Conservation (phyloP, 306 rosid genomes). For the Chamaecrista fasciculata region DNA sequence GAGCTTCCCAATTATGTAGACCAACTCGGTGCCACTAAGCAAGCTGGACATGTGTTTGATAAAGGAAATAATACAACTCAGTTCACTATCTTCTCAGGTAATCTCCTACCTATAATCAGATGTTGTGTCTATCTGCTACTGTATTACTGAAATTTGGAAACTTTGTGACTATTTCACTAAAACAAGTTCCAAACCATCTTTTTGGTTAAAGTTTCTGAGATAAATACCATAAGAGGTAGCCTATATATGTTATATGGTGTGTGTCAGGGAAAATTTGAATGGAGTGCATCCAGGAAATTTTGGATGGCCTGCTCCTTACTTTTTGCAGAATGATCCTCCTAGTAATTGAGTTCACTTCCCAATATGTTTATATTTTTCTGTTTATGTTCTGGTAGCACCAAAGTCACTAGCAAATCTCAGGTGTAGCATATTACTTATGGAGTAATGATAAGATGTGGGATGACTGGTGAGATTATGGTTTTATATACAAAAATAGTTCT, state of each 20-base stretch:
- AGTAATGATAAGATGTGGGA: neutral
- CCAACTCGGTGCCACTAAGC: slow-evolving; percentile 50
- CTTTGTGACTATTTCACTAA: slow-evolving; percentile 20
- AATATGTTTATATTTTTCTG: neutral
- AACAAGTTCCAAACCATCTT: slow-evolving; percentile 7
- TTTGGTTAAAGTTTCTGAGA: slow-evolving; percentile 8
- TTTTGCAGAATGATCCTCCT: neutral
- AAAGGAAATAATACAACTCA: slow-evolving; percentile 59
- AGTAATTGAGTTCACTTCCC: neutral
- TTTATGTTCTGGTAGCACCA: neutral
- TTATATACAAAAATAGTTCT: neutral
- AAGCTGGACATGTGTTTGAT: slow-evolving; percentile 46
- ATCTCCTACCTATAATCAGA: slow-evolving; percentile 12
- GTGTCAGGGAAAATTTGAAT: slow-evolving; percentile 11
- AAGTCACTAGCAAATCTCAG: neutral
- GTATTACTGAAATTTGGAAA: slow-evolving; percentile 8
- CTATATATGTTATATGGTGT: neutral
- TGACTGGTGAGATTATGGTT: neutral
- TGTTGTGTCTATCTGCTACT: neutral
- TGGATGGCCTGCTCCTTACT: neutral
- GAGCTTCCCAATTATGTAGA: slow-evolving; percentile 48
- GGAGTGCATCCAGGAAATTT: neutral
- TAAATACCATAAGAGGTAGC: slow-evolving; percentile 12
- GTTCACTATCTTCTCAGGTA: slow-evolving; percentile 82
- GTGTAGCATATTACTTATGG: neutral